Base-by-base conservation (phyloP, 768 basidiomycete genomes). In the Nidula microcarpa region DNA sequence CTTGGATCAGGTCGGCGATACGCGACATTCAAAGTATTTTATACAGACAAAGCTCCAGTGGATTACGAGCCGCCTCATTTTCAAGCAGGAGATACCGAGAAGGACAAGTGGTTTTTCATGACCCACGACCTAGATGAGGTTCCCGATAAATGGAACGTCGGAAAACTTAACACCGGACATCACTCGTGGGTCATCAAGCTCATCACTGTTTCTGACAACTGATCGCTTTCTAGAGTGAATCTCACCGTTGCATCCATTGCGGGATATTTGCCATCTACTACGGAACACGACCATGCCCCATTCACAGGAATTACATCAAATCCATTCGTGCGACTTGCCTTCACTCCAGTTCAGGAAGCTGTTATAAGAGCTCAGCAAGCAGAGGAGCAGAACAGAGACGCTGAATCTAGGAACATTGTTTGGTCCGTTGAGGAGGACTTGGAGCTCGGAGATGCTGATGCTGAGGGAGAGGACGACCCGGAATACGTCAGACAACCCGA, bases 11-110 rank as follows among this genome's bases (percentile, higher is more conserved):
- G 84, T 60, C 85, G 85, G 46, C 86, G 92, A 34, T 94, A 78
- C 61, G 89, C 91, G n/a, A 90, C 87, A 17, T 91, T 94, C 74
- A 94, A 95, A 64, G 68, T 91, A 9, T 91, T 87, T 64, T 94
- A 93, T 65, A 87, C 86, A 11, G 85, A 90, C 46, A 75, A 82
- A 17, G 86, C 91, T 10, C 93, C 93, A 0, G 71, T 76, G 7
- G 85, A 92, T 49, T 95, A 95, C 60, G 89, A 95, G 63, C 93
- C 93, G 5, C 89, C 88, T 0, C 73, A 86, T 65, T 94, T 94
- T 62, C 78, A 80, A 53, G 69, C 87, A 4, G 90, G 85, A 0
- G 89, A 94, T 61, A 69, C 71, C 5, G 75, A 85, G n/a, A 80
- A 79, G 55, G 85, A 91, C 63, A 87, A 74, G 53, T 91, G 87